Evolutionary conservation across 176 grass and related monocot species (phyloP), one percentile per base, ranked within the genome.

Genomic region (Bromus sterilis): DNA sequence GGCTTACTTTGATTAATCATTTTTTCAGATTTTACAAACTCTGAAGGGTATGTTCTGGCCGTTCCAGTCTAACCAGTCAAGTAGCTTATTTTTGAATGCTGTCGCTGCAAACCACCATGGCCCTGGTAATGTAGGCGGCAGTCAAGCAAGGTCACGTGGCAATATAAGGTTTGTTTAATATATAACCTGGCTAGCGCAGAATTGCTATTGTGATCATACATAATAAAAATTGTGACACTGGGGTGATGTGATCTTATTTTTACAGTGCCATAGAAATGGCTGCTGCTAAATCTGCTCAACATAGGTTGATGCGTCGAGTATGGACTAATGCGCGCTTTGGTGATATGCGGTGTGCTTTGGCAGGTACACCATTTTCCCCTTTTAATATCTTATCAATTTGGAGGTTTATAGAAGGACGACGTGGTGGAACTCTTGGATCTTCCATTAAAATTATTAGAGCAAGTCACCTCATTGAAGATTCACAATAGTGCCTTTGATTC

Each of bases 31-130:
- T 74, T 83, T 98, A 74, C 91, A 78, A 71, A 79, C 78, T 90
- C 82, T 98, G 49, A 98, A 98, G 87, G 37, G 65, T 83, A 82
- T 82, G 49, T 98, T 98, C 82, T 98, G 93, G 95, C 92, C 90
- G 43, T 95, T 93, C 88, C 95, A 88, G 32, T 95, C 78, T 77
- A 87, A 84, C 14, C 88, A 73, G 39, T 84, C 86, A 34, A 86
- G 84, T 49, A 95, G 84, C 61, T 93, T 95, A 78, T 98, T 98
- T 91, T 64, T 98, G 34, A 92, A 89, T 81, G 90, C 88, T 75
- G 86, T 86, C 77, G 63, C 88, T 81, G 88, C 88, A 70, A 94
- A 88, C 49, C 78, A 83, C 34, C 81, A 83, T 63, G 83, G 87
- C 35, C 83, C 68, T 90, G 80, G 66, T 72, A 76, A 69, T 78